Base-by-base conservation (phyloP, 176 grass and related monocot genomes). In the Stipa capillata region DNA sequence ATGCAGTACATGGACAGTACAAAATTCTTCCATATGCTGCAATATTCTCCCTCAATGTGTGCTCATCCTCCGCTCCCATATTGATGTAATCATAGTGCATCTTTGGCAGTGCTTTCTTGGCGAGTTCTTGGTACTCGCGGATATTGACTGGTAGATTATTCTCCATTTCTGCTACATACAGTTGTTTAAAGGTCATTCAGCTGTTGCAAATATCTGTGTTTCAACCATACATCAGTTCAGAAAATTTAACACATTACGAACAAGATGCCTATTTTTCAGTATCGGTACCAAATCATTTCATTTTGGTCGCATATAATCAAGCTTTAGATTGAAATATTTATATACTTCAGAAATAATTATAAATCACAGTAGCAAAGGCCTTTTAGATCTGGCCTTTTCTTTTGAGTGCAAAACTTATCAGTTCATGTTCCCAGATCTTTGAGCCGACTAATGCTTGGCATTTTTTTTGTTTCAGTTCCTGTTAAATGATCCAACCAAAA, bases 11-110 rank as follows among this genome's bases (percentile, higher is more conserved):
- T 31, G n/a, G n/a, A 41, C 17, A 33, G 0, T 93, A 97, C 91
- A 84, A 6, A 72, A 98, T 98, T 85, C 90, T 94, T 77, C 71
- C 63, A 56, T 87, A 98, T 67, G 95, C 95, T 69, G 87, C 83
- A n/a, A 86, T 82, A 15, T 93, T 98, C 64, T 98, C 92, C 84
- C 83, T 87, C 65, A 94, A 79, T 27, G 95, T 98, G 59, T 88
- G 45, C 65, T 94, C 89, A 63, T 98, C 95, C 27, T 91, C 92
- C 0, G 95, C 95, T 83, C 95, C 95, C 4, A 89, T 85, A 8
- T 74, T 90, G 76, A 92, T 87, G 59, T 61, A 98, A 73, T 98
- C 96, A 84, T 89, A 98, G 61, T 85, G 42, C 92, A 94, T 98
- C 80, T 93, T 94, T 33, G 87, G 92, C 31, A 98, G 75, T 42